A percentile compares a stretch with the other conserved stretches of the same genome.
These are phyloP conservation scores for Lactifluus subvellereus DNA, from an alignment of 768 basidiomycete species.

Conservation along the genomic window DNA sequence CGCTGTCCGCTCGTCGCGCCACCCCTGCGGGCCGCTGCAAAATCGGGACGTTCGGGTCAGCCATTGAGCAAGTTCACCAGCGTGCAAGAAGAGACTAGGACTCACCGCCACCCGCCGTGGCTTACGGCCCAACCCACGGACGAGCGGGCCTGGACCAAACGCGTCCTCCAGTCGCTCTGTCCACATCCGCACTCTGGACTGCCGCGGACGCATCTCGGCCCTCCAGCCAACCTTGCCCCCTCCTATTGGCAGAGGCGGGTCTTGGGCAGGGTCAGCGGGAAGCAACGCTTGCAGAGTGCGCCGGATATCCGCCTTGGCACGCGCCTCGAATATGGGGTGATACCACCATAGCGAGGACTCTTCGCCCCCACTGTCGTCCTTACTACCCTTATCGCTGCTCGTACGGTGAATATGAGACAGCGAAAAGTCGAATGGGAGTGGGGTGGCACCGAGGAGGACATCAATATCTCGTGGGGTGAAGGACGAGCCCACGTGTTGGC, in stretches of 20 bases:
- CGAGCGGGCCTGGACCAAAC: constrained; percentile 19
- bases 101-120: constrained; percentile 17
- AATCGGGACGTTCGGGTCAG: not conserved
- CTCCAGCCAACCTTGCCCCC: not conserved
- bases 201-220: constrained; percentile 10
- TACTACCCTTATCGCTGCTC: not conserved
- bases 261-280: constrained; percentile 9
- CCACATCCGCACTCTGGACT: constrained; percentile 13
- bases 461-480: constrained; percentile 5
- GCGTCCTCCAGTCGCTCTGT: constrained; percentile 17
- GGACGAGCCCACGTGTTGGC: not conserved
- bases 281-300: constrained; percentile 10
- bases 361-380: not conserved
- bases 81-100: not conserved
- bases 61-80: not conserved
- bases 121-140: constrained; percentile 20
- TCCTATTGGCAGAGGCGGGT: not conserved
- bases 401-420: not conserved
- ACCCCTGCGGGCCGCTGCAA: constrained; percentile 5
- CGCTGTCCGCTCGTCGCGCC: not conserved
- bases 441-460: constrained; percentile 5
- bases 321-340: constrained; percentile 11
- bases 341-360: constrained; percentile 12
- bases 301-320: constrained; percentile 16
- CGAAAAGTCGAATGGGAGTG: constrained; percentile 5